A percentile compares a stretch with the other conserved stretches of the same genome.
phyloP scores from a whole-genome alignment of 2,329 filamentous ascomycete genomes.

The Dothiorella sarmentorum region DNA sequence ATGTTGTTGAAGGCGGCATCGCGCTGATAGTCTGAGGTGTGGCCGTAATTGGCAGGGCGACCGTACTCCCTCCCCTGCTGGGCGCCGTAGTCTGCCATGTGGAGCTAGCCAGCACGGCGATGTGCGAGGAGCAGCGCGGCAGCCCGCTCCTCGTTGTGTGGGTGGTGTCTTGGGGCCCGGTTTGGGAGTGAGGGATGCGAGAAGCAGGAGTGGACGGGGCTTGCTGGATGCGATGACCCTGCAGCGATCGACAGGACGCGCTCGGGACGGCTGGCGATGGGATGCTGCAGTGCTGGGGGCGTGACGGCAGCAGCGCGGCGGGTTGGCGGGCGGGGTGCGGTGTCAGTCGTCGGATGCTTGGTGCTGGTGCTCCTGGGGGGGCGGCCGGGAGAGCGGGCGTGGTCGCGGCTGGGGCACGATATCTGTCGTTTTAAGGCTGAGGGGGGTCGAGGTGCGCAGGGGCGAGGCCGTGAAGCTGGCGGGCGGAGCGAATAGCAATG shows the following conservation, averaged over 20 bases:
- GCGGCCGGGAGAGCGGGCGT: conserved; percentile 14
- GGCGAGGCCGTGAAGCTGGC: conserved; percentile 1
- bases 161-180: background rate
- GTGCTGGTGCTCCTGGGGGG: conserved; percentile 11
- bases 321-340: background rate
- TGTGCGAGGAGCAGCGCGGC: conserved; percentile 16
- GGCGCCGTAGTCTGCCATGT: conserved; percentile 62
- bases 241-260: conserved; percentile 13
- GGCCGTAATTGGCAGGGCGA: conserved; percentile 51
- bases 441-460: conserved; percentile 8
- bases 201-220: conserved; percentile 13
- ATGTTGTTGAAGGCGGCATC: conserved; percentile 96
- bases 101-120: conserved; percentile 16
- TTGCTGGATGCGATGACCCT: conserved; percentile 11
- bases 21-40: conserved; percentile 62
- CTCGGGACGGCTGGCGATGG: conserved; percentile 1
- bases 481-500: conserved; percentile 3
- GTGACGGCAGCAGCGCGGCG: background rate
- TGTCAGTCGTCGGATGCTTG: background rate
- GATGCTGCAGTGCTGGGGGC: background rate
- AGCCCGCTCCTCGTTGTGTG: conserved; percentile 13
- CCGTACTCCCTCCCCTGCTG: conserved; percentile 60
- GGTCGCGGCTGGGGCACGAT: conserved; percentile 10
- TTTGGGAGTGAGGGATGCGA: conserved; percentile 11
- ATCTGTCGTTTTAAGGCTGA: conserved; percentile 16